phyloP scores from a whole-genome alignment of 192 early-diverging fungal genomes.

The Podochytrium sp. region DNA sequence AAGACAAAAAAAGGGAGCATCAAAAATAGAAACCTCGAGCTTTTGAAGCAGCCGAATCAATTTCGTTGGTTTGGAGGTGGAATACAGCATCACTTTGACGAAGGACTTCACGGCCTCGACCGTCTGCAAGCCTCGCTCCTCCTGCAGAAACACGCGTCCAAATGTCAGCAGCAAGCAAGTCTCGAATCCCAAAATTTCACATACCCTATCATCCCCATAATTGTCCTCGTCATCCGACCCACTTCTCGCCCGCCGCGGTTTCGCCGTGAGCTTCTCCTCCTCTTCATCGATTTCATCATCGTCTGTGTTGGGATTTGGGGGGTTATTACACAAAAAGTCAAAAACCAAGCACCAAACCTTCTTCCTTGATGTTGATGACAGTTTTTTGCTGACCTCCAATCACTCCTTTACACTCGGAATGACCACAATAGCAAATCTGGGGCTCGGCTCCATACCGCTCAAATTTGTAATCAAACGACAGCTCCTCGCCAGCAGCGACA shows the following conservation, averaged over 20 bases:
- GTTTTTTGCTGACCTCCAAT: conserved; percentile 82
- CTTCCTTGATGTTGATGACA: conserved; percentile 32
- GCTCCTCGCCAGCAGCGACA: conserved; percentile 79
- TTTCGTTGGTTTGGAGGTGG: conserved; percentile 55
- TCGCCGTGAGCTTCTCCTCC: conserved; percentile 55
- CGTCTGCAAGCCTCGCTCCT: conserved; percentile 58
- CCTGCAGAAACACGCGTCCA: conserved; percentile 32
- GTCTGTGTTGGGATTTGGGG: conserved; percentile 34
- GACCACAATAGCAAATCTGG: conserved; percentile 92
- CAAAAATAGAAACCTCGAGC: conserved; percentile 60
- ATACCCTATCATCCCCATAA: conserved; percentile 36
- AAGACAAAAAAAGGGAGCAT: not conserved
- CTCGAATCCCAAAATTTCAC: not conserved
- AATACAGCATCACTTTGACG: conserved; percentile 75
- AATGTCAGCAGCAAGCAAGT: not conserved
- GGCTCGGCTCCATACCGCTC: conserved; percentile 88
- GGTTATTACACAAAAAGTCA: too few relatives aligned
- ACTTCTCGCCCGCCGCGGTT: conserved; percentile 58
- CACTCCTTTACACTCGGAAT: conserved; percentile 82
- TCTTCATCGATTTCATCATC: conserved; percentile 61
- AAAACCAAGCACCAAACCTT: conserved; percentile 1
- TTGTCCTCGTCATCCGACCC: conserved; percentile 55
- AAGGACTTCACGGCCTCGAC: conserved; percentile 76
- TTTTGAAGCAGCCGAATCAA: conserved; percentile 64
- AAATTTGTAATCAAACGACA: conserved; percentile 99